A percentile compares a stretch with the other conserved stretches of the same genome.
Conservation (phyloP, 306 rosid species). For the Fragaria vesca region DNA sequence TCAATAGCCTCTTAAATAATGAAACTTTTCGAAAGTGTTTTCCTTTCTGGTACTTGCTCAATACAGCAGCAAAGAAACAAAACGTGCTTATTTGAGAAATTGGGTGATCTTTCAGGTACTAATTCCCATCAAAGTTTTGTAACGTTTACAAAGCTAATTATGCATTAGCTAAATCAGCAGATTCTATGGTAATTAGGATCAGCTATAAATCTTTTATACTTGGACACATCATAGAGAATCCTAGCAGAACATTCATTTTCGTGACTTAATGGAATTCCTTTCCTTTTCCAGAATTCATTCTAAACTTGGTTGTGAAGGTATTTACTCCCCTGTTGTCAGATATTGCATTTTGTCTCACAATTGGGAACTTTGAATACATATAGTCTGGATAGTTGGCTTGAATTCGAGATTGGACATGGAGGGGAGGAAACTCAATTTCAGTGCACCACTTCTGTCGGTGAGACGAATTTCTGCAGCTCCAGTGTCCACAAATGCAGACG, state of each 20-base stretch:
- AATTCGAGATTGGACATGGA: constrained; percentile 46
- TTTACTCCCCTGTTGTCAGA: constrained; percentile 15
- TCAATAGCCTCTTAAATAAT: background rate
- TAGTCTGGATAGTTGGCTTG: constrained; percentile 18
- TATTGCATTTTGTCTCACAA: constrained; percentile 19
- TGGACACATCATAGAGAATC: background rate
- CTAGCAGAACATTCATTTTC: background rate
- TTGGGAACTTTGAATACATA: constrained; percentile 14
- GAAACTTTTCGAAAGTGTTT: background rate
- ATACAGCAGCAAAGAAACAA: background rate
- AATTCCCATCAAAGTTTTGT: background rate
- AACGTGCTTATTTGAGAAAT: background rate
- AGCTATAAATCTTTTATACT: background rate
- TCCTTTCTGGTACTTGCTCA: background rate
- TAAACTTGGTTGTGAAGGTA: constrained; percentile 22
- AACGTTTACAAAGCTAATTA: background rate
- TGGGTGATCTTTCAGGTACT: background rate
- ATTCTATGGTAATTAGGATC: background rate
- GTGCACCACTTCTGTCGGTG: constrained; percentile 85
- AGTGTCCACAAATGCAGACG: constrained; percentile 38
- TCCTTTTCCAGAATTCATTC: constrained; percentile 32
- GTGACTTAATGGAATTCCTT: background rate
- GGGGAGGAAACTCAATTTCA: constrained; percentile 71
- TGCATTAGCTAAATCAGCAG: background rate
- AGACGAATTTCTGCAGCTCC: constrained; percentile 64